Base-by-base conservation (phyloP, 345 rosid species). In the Citrus reticulata region DNA sequence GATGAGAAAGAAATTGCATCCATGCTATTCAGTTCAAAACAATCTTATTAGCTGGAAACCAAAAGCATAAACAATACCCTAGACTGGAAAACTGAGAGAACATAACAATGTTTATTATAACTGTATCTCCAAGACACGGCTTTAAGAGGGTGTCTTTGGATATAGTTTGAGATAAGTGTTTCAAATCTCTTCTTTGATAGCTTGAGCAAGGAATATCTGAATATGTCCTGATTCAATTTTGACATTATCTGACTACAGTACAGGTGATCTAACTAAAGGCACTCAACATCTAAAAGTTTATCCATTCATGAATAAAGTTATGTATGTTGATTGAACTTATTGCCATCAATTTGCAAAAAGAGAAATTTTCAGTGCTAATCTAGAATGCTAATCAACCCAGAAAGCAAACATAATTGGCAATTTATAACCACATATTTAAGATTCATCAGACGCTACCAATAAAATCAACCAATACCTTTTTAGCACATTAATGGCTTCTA, bases 401-500 rank as follows among this genome's bases (percentile, higher is more conserved):
- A 63, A 24, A 10, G 78, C 9, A 42, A 75, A 22, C 61, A 49
- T n/a, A 46, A 49, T 2, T 67, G 24, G 55, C 11, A 35, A 66
- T 24, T 46, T 32, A 37, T 49, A 66, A 49, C 70, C 32, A 49
- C 9, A 49, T 30, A 24, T 34, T 34, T 49, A 22, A 64, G 68
- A 34, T 4, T 61, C 30, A 72, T 46, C 42, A 55, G 70, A 81
- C 49, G 58, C 14, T 32, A 73, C 6, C 7, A 66, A n/a, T 75
- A 40, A 70, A 20, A 84, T 68, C 49, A 55, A 64, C 78, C 69
- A 55, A 9, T 66, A 95, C 98, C 98, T 91, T 84, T 90, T 90
- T 22, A 95, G 90, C n/a, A 89, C 92, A 78, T 91, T 95, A 79
- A 93, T 89, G 80, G 97, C 95, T 90, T 95, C 98, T 54, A 95